These are phyloP conservation scores for Boletus smithii DNA, from an alignment of 1,284 basidiomycete genomes.

Conservation along the genomic window DNA sequence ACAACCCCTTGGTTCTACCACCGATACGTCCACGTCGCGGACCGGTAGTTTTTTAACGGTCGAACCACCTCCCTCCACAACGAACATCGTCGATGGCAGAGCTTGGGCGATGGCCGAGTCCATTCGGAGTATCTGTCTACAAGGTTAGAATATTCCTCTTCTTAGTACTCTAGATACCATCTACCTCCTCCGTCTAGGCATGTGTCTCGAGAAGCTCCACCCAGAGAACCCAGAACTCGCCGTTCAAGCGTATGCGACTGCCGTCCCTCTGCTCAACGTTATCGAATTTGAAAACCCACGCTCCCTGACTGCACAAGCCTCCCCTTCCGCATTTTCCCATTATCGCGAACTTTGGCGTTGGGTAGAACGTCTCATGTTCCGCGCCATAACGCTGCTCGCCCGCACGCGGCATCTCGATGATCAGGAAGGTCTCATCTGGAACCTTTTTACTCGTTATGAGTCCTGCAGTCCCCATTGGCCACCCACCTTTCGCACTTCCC, in stretches of 20 bases:
- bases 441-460: constrained; percentile 61
- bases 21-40: constrained; percentile 45
- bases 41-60: constrained; percentile 46
- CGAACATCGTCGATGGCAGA: constrained; percentile 59
- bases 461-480: constrained; percentile 70
- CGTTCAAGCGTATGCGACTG: constrained; percentile 52
- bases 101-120: constrained; percentile 65
- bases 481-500: constrained; percentile 64
- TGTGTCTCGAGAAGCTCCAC: constrained; percentile 50
- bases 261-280: constrained; percentile 50
- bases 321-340: constrained; percentile 50
- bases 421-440: constrained; percentile 46
- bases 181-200: constrained; percentile 36
- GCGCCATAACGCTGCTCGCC: constrained; percentile 58
- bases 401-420: constrained; percentile 42
- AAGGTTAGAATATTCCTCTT: constrained; percentile 44
- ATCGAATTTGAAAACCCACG: constrained; percentile 50
- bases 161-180: not conserved
- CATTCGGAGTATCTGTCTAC: constrained; percentile 63
- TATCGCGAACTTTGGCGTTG: constrained; percentile 78
- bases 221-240: constrained; percentile 47
- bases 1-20: constrained; percentile 34
- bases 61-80: constrained; percentile 38
- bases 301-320: constrained; percentile 33
- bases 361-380: constrained; percentile 70